Evolutionary conservation across 345 rosid genomes (phyloP).

Genomic region (Mallotus nudiflorus): DNA sequence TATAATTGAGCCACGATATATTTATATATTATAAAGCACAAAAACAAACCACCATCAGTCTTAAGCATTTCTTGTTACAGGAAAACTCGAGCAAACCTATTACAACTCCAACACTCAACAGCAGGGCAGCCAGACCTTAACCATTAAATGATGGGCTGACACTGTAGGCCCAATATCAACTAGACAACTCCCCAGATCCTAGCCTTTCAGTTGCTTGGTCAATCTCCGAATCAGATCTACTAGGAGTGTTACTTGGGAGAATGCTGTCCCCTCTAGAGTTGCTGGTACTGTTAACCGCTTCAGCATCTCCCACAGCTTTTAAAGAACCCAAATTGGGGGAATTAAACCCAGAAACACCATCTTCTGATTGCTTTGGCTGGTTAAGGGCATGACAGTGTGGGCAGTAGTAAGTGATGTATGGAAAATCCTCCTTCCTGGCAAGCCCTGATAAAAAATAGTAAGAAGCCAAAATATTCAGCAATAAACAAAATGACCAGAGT

Average conservation of each 20-base stretch:
- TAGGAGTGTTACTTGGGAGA: neutral
- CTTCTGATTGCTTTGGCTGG: slow-evolving; percentile 45
- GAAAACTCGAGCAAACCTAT: neutral
- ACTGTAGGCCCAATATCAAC: neutral
- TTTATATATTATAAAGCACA: neutral
- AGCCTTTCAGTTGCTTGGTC: slow-evolving; percentile 16
- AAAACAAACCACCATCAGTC: neutral
- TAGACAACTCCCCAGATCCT: neutral
- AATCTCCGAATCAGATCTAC: slow-evolving; percentile 10
- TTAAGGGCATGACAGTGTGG: slow-evolving; percentile 88
- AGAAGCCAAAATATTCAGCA: neutral
- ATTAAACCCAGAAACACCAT: slow-evolving; percentile 28
- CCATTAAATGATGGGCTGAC: neutral
- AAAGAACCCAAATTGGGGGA: slow-evolving; percentile 32
- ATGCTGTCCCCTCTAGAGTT: neutral
- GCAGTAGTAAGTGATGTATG: slow-evolving; percentile 76
- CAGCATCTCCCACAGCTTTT: slow-evolving; percentile 31
- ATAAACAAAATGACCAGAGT: neutral
- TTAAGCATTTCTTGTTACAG: neutral
- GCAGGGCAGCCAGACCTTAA: neutral
- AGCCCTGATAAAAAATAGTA: slow-evolving; percentile 54
- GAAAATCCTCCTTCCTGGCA: slow-evolving; percentile 81
- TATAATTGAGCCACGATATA: neutral
- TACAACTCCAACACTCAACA: neutral
- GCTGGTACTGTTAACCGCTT: slow-evolving; percentile 15